Conservation (phyloP, 2,329 filamentous ascomycete species). For the Myriosclerotinia duriaeana region DNA sequence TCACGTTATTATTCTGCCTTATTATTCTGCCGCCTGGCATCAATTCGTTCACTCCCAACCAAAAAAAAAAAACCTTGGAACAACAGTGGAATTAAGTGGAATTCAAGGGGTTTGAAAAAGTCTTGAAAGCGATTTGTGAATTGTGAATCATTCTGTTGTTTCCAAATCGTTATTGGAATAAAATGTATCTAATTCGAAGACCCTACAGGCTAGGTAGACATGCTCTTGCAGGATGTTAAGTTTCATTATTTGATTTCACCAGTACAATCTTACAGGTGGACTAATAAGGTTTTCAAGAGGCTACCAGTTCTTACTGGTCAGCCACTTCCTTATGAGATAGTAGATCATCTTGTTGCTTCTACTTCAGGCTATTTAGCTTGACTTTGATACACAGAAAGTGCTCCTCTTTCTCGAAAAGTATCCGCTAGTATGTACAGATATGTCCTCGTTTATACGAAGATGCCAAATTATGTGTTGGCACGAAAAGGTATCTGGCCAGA, state of each 20-base stretch:
- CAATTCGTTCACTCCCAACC: background rate
- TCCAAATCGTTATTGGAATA: background rate
- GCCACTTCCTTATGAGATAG: background rate
- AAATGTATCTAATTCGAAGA: background rate
- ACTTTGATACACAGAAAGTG: background rate
- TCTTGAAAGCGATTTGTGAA: background rate
- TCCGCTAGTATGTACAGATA: background rate
- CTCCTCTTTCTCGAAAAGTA: background rate
- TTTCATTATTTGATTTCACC: background rate
- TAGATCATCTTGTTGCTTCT: conserved; percentile 5
- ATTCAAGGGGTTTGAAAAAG: background rate
- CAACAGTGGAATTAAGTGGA: conserved; percentile 1
- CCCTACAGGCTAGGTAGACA: too few relatives aligned
- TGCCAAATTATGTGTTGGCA: conserved; percentile 9
- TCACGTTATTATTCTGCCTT: background rate
- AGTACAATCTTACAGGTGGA: background rate
- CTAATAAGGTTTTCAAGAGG: background rate
- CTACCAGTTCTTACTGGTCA: conserved; percentile 5
- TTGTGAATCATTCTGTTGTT: background rate
- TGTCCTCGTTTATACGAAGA: background rate
- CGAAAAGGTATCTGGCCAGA: background rate
- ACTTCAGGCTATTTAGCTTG: background rate
- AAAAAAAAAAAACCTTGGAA: background rate
- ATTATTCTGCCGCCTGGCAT: conserved; percentile 3
- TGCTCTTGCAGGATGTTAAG: background rate